Evolutionary conservation across 2,329 filamentous ascomycete species (phyloP).

Genomic region (Calonectria pteridis): DNA sequence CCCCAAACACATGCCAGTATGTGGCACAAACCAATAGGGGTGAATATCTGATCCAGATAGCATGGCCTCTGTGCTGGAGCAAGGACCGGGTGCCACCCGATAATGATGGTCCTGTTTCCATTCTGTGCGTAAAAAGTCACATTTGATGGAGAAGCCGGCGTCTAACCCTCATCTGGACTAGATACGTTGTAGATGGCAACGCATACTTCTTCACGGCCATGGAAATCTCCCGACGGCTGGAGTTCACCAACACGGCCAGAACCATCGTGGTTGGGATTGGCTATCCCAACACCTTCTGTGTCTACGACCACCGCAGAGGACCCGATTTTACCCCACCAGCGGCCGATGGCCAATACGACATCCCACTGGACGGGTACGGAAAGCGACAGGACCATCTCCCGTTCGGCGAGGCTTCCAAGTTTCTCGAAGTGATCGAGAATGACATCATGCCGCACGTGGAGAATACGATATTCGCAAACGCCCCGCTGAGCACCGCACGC

Average conservation of each 20-base stretch:
- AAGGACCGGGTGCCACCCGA: background rate
- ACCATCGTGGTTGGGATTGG: conserved; percentile 5
- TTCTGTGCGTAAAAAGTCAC: background rate
- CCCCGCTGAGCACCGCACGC: background rate
- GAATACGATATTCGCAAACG: background rate
- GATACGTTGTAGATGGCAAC: background rate
- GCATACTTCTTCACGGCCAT: background rate
- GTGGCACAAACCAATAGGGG: background rate
- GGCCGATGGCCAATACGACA: background rate
- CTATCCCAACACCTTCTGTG: conserved; percentile 1
- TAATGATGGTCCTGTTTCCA: background rate
- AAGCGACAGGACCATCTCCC: background rate
- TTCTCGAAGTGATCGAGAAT: background rate
- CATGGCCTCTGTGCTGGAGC: conserved; percentile 6
- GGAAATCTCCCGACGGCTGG: background rate
- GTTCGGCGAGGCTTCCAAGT: background rate
- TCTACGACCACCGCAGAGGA: background rate
- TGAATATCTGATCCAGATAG: background rate
- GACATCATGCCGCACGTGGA: background rate
- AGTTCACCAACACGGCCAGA: background rate
- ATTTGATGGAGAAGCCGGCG: background rate
- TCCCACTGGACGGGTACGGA: background rate
- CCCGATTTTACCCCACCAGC: conserved; percentile 3
- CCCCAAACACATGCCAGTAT: background rate
- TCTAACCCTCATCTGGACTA: background rate